These are phyloP conservation scores for Xerocomus nothofagi DNA, from an alignment of 1,284 basidiomycete genomes.

Conservation along the genomic window DNA sequence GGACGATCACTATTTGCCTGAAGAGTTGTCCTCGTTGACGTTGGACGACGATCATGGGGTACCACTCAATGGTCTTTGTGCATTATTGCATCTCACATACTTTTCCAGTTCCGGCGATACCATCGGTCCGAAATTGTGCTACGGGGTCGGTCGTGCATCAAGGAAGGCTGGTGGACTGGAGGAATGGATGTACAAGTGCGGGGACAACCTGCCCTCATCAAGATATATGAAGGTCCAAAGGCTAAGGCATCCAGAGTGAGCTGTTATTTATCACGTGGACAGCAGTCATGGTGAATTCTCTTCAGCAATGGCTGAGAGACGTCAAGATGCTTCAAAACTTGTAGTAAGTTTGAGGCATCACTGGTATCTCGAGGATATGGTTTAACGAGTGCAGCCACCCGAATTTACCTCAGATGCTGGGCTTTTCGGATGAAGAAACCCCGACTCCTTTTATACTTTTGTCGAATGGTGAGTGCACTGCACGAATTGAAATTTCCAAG, in stretches of 20 bases:
- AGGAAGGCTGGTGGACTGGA: conserved; percentile 50
- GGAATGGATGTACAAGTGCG: conserved; percentile 41
- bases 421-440: conserved; percentile 48
- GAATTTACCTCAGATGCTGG: conserved; percentile 53
- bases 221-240: conserved; percentile 44
- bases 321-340: conserved; percentile 51
- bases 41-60: conserved; percentile 41
- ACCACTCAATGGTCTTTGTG: conserved; percentile 1
- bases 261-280: not conserved
- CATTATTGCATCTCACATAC: not conserved
- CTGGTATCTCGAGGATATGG: not conserved
- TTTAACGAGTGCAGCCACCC: conserved; percentile 42
- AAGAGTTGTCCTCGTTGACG: conserved; percentile 25
- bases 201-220: conserved; percentile 42
- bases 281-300: not conserved
- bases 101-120: conserved; percentile 46
- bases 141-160: conserved; percentile 36
- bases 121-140: conserved; percentile 49
- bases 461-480: conserved; percentile 40
- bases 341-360: conserved; percentile 37
- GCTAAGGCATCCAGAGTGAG: conserved; percentile 37
- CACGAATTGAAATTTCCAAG: not conserved
- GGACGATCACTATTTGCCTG: conserved; percentile 27
- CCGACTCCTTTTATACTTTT: conserved; percentile 52
- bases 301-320: conserved; percentile 50